These are phyloP conservation scores for Dactylellina drechsleri DNA, from an alignment of 2,329 filamentous ascomycete genomes.

Conservation along the genomic window DNA sequence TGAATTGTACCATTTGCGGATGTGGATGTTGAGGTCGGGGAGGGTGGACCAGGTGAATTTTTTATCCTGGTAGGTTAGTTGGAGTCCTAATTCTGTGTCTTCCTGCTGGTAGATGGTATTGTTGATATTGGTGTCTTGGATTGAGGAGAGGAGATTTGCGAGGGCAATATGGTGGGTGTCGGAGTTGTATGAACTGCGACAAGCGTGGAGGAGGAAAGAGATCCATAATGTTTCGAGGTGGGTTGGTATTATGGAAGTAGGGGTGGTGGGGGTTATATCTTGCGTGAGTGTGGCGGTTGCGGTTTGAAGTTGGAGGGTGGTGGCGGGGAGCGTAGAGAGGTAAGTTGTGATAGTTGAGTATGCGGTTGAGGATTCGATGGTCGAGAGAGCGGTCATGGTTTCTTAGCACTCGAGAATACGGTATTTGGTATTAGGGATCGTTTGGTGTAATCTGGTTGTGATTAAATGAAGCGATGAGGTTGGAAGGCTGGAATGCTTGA, in stretches of 20 bases:
- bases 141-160: neutral
- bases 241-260: slow-evolving; percentile 18
- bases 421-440: neutral
- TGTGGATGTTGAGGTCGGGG: slow-evolving; percentile 20
- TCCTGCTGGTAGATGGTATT: neutral
- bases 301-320: neutral
- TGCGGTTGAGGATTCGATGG: neutral
- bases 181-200: neutral
- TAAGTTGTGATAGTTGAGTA: neutral
- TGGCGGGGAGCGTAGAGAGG: neutral
- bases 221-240: slow-evolving; percentile 33
- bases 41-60: slow-evolving; percentile 21
- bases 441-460: neutral
- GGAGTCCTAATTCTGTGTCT: neutral
- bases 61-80: neutral
- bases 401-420: too few relatives aligned
- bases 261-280: slow-evolving; percentile 13
- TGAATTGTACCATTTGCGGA: slow-evolving; percentile 31
- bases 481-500: too few relatives aligned
- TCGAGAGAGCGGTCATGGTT: neutral
- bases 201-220: slow-evolving; percentile 24
- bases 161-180: slow-evolving; percentile 16
- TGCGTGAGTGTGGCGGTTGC: neutral
- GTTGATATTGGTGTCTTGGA: slow-evolving; percentile 15
- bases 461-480: too few relatives aligned